Percentiles rank a stretch among this genome's conserved stretches.
phyloP scores from a whole-genome alignment of 345 rosid species.

The Raphanus raphanistrum region DNA sequence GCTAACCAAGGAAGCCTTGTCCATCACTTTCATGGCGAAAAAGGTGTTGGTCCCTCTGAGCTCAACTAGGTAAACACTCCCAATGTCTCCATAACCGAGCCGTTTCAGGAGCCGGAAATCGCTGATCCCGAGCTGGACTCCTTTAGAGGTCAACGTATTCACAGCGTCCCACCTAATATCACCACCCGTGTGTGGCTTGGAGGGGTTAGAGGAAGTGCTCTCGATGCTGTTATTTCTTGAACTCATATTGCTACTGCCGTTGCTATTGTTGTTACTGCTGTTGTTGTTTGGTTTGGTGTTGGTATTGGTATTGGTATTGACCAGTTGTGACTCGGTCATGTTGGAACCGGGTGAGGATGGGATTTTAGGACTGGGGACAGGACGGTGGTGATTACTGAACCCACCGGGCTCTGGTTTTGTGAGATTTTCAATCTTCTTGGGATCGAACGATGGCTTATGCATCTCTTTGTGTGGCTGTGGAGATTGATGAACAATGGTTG shows the following conservation, averaged over 20 bases:
- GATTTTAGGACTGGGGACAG: slow-evolving; percentile 6
- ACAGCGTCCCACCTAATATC: slow-evolving; percentile 88
- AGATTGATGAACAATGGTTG: slow-evolving; percentile 19
- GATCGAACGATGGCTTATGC: slow-evolving; percentile 41
- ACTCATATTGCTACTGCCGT: slow-evolving; percentile 29
- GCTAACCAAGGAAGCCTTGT: slow-evolving; percentile 76
- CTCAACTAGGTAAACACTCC: slow-evolving; percentile 68
- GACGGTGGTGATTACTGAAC: slow-evolving; percentile 34
- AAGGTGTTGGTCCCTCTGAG: slow-evolving; percentile 65
- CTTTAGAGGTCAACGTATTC: slow-evolving; percentile 46
- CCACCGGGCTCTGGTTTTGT: slow-evolving; percentile 34
- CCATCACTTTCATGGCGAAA: slow-evolving; percentile 86
- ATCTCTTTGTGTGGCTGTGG: slow-evolving; percentile 43
- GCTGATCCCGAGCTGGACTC: slow-evolving; percentile 60
- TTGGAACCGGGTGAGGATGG: slow-evolving; percentile 30
- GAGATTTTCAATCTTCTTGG: slow-evolving; percentile 48
- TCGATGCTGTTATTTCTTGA: slow-evolving; percentile 68
- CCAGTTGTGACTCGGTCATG: slow-evolving; percentile 13
- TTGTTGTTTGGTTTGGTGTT: slow-evolving; percentile 25
- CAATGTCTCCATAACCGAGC: slow-evolving; percentile 89
- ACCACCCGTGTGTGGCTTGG: slow-evolving; percentile 90
- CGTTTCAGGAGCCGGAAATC: slow-evolving; percentile 81
- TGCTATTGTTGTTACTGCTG: slow-evolving; percentile 22
- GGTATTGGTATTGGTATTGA: slow-evolving; percentile 14
- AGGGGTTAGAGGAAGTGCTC: slow-evolving; percentile 52